Conservation (phyloP, 1,139 yeast genomes). For the Kluyveromyces sp. region DNA sequence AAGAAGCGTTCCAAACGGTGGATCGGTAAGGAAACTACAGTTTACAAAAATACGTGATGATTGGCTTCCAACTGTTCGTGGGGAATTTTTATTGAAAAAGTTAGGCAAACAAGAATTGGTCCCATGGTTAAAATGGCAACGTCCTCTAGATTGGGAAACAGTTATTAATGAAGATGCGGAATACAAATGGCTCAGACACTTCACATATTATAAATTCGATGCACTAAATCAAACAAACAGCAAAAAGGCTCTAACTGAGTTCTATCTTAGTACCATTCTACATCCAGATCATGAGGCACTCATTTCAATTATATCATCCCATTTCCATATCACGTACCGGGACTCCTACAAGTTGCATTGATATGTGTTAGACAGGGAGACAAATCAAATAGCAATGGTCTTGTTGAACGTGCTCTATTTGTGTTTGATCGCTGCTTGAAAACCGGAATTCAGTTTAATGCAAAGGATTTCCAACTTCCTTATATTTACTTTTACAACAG, state of each 20-base stretch:
- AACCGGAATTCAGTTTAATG: constrained; percentile 42
- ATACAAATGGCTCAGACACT: constrained; percentile 36
- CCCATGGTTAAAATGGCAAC: constrained; percentile 34
- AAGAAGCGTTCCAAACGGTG: constrained; percentile 51
- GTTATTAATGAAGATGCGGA: constrained; percentile 39
- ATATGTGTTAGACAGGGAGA: constrained; percentile 73
- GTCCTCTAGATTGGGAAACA: constrained; percentile 41
- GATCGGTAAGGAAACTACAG: constrained; percentile 49
- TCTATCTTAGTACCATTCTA: constrained; percentile 58
- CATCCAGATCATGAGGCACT: constrained; percentile 68
- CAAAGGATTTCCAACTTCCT: constrained; percentile 63
- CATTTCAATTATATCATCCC: constrained; percentile 44
- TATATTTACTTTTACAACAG: constrained; percentile 69
- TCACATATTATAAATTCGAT: constrained; percentile 47
- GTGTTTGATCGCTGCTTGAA: constrained; percentile 65
- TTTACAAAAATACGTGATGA: constrained; percentile 72
- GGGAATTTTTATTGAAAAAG: constrained; percentile 59
- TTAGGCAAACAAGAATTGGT: constrained; percentile 36
- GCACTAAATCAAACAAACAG: constrained; percentile 31
- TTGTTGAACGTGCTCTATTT: constrained; percentile 69
- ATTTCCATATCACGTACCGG: constrained; percentile 65
- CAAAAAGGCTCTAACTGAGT: constrained; percentile 48
- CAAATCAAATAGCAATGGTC: constrained; percentile 54
- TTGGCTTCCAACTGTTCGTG: constrained; percentile 66
- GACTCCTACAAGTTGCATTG: constrained; percentile 72